A percentile compares a stretch with the other conserved stretches of the same genome.
phyloP scores from a whole-genome alignment of 164 flowering plant species.

The Vitis vinifera region DNA sequence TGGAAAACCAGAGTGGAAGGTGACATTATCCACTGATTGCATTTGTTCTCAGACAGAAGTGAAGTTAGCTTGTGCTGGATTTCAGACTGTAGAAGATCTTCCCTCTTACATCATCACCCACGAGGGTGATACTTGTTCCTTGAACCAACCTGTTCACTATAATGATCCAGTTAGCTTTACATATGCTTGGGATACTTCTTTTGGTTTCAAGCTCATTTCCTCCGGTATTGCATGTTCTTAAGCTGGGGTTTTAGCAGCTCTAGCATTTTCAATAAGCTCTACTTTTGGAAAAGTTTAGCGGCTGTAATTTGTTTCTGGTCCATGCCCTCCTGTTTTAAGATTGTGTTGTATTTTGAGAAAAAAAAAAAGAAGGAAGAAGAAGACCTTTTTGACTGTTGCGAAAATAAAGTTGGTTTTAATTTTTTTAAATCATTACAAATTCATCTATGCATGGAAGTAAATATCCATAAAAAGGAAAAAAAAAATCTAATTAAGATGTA shows the following conservation, averaged over 20 bases:
- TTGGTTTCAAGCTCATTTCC: neutral
- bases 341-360: neutral
- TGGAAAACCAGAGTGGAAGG: neutral
- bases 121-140: neutral
- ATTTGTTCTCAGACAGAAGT: neutral
- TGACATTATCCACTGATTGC: neutral
- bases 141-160: neutral
- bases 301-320: no score
- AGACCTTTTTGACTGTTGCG: no score
- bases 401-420: no score
- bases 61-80: neutral
- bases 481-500: no score
- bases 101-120: neutral
- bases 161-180: neutral
- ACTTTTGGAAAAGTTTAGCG: no score
- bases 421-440: no score
- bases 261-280: no score
- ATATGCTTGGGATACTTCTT: neutral
- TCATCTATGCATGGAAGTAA: no score
- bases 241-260: neutral
- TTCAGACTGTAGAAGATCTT: neutral
- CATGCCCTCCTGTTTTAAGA: no score
- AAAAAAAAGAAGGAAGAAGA: no score
- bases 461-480: no score
- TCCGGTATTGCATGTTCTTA: neutral